phyloP scores from a whole-genome alignment of 495 filamentous ascomycete species.

The Podospora pseudopauciseta region DNA sequence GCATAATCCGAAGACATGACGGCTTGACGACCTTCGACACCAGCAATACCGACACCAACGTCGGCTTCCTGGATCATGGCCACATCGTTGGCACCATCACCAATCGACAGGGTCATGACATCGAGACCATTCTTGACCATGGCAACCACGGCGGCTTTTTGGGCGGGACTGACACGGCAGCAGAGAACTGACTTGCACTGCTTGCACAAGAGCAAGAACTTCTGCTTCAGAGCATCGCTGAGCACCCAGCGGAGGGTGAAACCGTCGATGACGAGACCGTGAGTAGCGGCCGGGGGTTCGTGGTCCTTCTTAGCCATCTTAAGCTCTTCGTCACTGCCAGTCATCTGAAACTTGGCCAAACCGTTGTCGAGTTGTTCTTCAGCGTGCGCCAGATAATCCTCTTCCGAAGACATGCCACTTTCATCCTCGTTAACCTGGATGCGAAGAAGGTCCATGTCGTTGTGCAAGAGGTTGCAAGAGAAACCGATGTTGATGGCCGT shows the following conservation, averaged over 20 bases:
- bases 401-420: conserved; percentile 30
- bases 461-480: conserved; percentile 95
- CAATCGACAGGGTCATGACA: conserved; percentile 95
- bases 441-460: conserved; percentile 94
- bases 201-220: conserved; percentile 94
- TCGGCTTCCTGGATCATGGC: conserved; percentile 99
- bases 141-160: conserved; percentile 95
- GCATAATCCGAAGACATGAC: conserved; percentile 99
- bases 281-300: conserved; percentile 77
- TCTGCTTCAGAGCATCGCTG: conserved; percentile 75
- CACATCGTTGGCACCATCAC: conserved; percentile 97
- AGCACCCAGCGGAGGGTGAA: conserved; percentile 90
- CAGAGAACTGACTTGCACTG: conserved; percentile 96
- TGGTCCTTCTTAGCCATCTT: conserved; percentile 74
- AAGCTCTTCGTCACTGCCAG: conserved; percentile 84
- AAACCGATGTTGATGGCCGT: conserved; percentile 99
- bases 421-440: conserved; percentile 80
- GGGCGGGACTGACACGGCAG: conserved; percentile 93
- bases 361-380: conserved; percentile 68
- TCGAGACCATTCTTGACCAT: conserved; percentile 91
- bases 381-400: conserved; percentile 52
- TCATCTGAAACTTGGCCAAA: conserved; percentile 70
- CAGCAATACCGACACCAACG: conserved; percentile 96
- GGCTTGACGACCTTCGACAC: conserved; percentile 93
- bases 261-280: conserved; percentile 96